Percentiles rank a stretch among this genome's conserved stretches.
Conservation (phyloP, 495 filamentous ascomycete genomes). For the Penicillium lagena region DNA sequence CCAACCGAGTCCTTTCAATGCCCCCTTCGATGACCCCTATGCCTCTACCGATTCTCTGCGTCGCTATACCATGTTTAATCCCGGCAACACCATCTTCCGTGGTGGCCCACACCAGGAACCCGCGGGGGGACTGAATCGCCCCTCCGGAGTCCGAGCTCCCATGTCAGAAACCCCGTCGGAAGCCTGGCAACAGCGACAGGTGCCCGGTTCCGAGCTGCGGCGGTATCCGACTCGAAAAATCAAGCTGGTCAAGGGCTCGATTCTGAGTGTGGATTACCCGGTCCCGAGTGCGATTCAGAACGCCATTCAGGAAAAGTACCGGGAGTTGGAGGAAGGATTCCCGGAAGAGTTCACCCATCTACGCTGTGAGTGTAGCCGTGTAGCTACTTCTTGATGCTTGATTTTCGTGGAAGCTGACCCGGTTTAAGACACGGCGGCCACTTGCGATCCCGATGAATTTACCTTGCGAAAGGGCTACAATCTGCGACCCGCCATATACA, state of each 20-base stretch:
- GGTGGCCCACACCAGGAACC: slow-evolving; percentile 50
- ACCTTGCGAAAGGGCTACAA: slow-evolving; percentile 98
- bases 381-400: too few relatives aligned
- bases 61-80: slow-evolving; percentile 31
- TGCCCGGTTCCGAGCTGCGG: slow-evolving; percentile 62
- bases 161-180: slow-evolving; percentile 46
- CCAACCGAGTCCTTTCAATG: slow-evolving; percentile 49
- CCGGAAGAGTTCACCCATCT: slow-evolving; percentile 92
- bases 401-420: too few relatives aligned
- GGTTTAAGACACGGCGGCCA: slow-evolving; percentile 96
- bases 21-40: slow-evolving; percentile 75
- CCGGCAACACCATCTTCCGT: slow-evolving; percentile 25
- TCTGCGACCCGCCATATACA: slow-evolving; percentile 96
- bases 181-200: slow-evolving; percentile 77
- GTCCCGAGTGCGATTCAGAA: slow-evolving; percentile 97
- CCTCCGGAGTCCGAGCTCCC: slow-evolving; percentile 13
- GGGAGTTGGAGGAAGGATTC: slow-evolving; percentile 68
- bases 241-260: slow-evolving; percentile 90
- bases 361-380: too few relatives aligned
- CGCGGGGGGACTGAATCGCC: slow-evolving; percentile 32
- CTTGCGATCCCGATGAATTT: slow-evolving; percentile 97
- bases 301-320: slow-evolving; percentile 85
- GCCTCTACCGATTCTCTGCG: slow-evolving; percentile 38
- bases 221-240: slow-evolving; percentile 92
- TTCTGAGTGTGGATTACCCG: slow-evolving; percentile 94